Evolutionary conservation across 2,329 filamentous ascomycete genomes (phyloP), one percentile per base, ranked within the genome.

Genomic region (Penicillium sp.): DNA sequence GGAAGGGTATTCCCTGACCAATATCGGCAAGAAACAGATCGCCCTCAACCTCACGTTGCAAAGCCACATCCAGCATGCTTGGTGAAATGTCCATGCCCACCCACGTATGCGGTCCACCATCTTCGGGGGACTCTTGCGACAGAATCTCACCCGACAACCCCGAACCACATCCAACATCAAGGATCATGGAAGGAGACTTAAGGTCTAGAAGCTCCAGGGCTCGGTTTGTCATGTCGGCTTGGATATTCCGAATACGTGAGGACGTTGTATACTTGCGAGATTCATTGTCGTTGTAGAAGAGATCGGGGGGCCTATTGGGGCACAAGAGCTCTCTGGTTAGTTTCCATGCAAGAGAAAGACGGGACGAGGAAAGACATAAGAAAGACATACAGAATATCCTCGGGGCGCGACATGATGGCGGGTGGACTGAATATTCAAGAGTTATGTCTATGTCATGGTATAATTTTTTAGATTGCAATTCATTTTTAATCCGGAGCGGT

Each of bases 231-330:
- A 99, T 99, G 59, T 86, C 85, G 0, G 92, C 89, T 75, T 99
- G 94, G 67, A 99, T 96, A 66, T 90, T 92, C 69, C 94, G 90
- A 71, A 99, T 97, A 61, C 94, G 91, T 4, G 92, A 96, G 61
- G 87, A 93, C 4, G 93, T 97, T 8, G 94, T 97, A 81, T 99
- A 99, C 81, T 97, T 97, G 73, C 90, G 89, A 29, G 94, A 93
- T 81, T 97, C 93, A 74, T 82, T 82, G 78, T 97, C 93, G 81
- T 97, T 89, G 83, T 99, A 99, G 81, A 96, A 95, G 71, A 97
- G 88, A 78, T 99, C 94, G 62, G 94, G 93, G 49, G 92, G 90
- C 72, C 91, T 95, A 73, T 47, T 44, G 27, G 18, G 14, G 29
- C 4, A 40, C 20, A 23, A 20, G 20, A 12, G 6, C 8, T 15